phyloP scores from a whole-genome alignment of 352 stramenopile genomes.

The Pythium biforme region DNA sequence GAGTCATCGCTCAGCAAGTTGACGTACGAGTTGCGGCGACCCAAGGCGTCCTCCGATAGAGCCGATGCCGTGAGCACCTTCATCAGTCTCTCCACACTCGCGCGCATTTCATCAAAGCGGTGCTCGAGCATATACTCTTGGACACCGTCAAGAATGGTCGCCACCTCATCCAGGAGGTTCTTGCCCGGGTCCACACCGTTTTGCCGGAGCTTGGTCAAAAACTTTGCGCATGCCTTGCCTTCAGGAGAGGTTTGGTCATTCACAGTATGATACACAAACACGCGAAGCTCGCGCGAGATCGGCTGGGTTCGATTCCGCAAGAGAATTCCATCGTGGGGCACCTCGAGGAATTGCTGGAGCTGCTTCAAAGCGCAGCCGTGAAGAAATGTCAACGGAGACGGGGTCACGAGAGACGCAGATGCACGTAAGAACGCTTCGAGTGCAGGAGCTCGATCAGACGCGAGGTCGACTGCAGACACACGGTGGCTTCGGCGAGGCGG shows the following conservation, averaged over 20 bases:
- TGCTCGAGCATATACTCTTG: constrained; percentile 89
- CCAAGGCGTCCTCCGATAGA: constrained; percentile 13
- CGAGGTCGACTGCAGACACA: constrained; percentile 58
- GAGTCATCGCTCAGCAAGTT: constrained; percentile 57
- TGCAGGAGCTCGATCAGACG: constrained; percentile 64
- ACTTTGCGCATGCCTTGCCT: constrained; percentile 76
- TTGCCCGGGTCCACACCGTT: constrained; percentile 43
- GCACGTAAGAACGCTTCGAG: constrained; percentile 79
- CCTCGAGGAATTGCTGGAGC: constrained; percentile 78
- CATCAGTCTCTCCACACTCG: constrained; percentile 61
- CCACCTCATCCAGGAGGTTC: constrained; percentile 71
- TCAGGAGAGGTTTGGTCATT: constrained; percentile 76
- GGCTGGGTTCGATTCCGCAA: constrained; percentile 77
- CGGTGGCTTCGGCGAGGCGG: constrained; percentile 58
- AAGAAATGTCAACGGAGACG: constrained; percentile 72
- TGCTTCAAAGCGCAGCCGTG: constrained; percentile 74
- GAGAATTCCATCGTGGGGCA: constrained; percentile 67
- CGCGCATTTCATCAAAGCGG: constrained; percentile 74
- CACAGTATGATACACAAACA: constrained; percentile 81
- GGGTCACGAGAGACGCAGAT: constrained; percentile 67
- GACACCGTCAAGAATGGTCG: constrained; percentile 74
- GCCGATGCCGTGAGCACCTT: constrained; percentile 34
- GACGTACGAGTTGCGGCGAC: constrained; percentile 66
- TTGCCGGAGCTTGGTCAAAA: constrained; percentile 57
- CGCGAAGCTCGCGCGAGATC: constrained; percentile 69